phyloP scores from a whole-genome alignment of 1,284 basidiomycete species.

The Singerocomus inundabilis region DNA sequence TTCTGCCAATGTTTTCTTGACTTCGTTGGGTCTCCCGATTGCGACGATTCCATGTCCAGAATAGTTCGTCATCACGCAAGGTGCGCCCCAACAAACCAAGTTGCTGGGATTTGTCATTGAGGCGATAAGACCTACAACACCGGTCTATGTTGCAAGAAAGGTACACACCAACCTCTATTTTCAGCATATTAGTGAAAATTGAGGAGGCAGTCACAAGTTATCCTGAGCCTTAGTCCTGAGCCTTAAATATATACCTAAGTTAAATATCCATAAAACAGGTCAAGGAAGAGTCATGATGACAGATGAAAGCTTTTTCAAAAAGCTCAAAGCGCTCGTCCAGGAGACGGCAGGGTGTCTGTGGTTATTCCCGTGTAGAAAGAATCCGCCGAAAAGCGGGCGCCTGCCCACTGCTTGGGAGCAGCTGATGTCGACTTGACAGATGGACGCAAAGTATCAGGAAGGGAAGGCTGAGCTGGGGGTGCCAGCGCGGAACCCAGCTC shows the following conservation, averaged over 20 bases:
- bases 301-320: conserved; percentile 2
- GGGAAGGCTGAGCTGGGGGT: neutral
- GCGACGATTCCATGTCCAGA: neutral
- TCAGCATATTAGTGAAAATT: conserved; percentile 9
- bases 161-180: conserved; percentile 8
- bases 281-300: neutral
- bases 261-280: conserved; percentile 28
- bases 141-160: conserved; percentile 2
- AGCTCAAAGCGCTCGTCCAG: conserved; percentile 23
- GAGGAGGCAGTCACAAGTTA: conserved; percentile 6
- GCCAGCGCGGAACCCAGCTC: conserved; percentile 10
- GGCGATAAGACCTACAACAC: conserved; percentile 7
- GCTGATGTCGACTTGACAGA: conserved; percentile 5
- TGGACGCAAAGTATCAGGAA: conserved; percentile 20
- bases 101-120: neutral
- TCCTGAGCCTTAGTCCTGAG: neutral
- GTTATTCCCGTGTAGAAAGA: conserved; percentile 31
- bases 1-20: no score
- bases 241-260: conserved; percentile 1
- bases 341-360: conserved; percentile 6
- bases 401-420: conserved; percentile 9
- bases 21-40: no score
- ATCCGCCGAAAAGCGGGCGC: conserved; percentile 27
- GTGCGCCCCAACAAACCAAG: neutral
- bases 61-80: neutral